Conservation (phyloP, 2,329 filamentous ascomycete species). For the Parasarocladium wereldwijsianum region DNA sequence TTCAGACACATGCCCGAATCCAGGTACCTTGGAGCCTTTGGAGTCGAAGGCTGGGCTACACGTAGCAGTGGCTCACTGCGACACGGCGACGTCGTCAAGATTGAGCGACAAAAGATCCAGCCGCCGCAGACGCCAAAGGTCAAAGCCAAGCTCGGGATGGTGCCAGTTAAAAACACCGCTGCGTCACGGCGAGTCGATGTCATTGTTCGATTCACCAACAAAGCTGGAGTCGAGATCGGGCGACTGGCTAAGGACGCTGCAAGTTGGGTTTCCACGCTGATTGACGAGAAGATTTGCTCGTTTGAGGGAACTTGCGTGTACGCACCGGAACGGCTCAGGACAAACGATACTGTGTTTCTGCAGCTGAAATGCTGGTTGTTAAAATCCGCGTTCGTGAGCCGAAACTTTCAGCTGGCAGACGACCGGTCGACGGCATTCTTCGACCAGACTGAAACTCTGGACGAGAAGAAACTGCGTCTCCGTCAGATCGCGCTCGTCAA, state of each 20-base stretch:
- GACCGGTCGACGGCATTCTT: conserved; percentile 64
- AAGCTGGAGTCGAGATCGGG: conserved; percentile 67
- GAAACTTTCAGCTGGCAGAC: conserved; percentile 41
- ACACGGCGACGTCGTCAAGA: conserved; percentile 69
- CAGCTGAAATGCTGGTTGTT: conserved; percentile 71
- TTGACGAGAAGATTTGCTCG: conserved; percentile 77
- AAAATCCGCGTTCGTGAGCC: conserved; percentile 55
- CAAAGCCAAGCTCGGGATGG: conserved; percentile 23
- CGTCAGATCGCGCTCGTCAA: conserved; percentile 80
- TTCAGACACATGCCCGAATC: conserved; percentile 18
- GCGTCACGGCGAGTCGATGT: conserved; percentile 51
- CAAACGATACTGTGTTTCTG: conserved; percentile 88
- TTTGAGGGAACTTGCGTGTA: conserved; percentile 86
- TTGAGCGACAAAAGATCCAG: conserved; percentile 72
- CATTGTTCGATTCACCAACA: conserved; percentile 80
- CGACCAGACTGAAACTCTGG: conserved; percentile 69
- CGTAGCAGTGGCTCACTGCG: conserved; percentile 63
- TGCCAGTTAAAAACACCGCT: conserved; percentile 7
- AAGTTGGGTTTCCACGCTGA: conserved; percentile 79
- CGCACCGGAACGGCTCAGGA: conserved; percentile 68
- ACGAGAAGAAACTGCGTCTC: conserved; percentile 71
- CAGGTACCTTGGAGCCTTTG: conserved; percentile 83
- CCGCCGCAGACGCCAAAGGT: conserved; percentile 32
- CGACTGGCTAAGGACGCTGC: conserved; percentile 76
- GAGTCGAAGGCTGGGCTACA: conserved; percentile 83